phyloP scores from a whole-genome alignment of 228 moss, liverwort and hornwort genomes.

The Sphagnum magellanicum region DNA sequence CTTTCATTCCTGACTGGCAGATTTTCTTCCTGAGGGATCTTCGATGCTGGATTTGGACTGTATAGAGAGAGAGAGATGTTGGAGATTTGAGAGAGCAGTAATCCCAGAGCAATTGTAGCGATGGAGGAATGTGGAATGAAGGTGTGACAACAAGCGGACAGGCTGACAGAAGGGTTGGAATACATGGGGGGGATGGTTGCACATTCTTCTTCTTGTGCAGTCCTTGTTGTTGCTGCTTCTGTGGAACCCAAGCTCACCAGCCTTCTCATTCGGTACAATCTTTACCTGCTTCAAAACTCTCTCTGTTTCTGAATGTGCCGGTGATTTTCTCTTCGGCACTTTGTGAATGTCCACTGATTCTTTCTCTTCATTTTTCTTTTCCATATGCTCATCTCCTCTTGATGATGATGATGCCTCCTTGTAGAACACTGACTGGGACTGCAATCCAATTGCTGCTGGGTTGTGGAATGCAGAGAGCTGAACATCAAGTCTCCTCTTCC shows the following conservation, averaged over 20 bases:
- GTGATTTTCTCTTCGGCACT: neutral
- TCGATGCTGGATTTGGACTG: neutral
- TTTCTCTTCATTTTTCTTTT: neutral
- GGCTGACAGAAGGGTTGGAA: slow-evolving; percentile 30
- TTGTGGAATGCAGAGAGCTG: slow-evolving; percentile 51
- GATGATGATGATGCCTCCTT: neutral
- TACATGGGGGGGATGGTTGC: slow-evolving; percentile 7
- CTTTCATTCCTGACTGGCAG: neutral
- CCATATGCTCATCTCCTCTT: neutral
- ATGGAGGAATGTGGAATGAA: slow-evolving; percentile 9
- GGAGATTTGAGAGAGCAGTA: neutral
- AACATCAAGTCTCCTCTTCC: slow-evolving; percentile 60
- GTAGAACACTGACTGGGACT: neutral
- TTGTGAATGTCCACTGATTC: neutral
- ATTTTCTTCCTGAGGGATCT: neutral
- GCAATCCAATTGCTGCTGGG: slow-evolving; percentile 1
- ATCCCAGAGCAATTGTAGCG: neutral
- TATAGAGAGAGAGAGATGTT: neutral
- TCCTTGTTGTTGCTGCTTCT: slow-evolving; percentile 51
- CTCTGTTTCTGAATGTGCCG: neutral
- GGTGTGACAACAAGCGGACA: slow-evolving; percentile 7
- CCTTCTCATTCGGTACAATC: slow-evolving; percentile 51
- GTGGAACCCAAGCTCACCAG: slow-evolving; percentile 75
- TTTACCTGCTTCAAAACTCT: neutral
- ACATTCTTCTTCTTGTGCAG: slow-evolving; percentile 38